Evolutionary conservation across 371 early-diverging fungal genomes (phyloP).

Genomic region (Homolaphlyctis polyrhiza): DNA sequence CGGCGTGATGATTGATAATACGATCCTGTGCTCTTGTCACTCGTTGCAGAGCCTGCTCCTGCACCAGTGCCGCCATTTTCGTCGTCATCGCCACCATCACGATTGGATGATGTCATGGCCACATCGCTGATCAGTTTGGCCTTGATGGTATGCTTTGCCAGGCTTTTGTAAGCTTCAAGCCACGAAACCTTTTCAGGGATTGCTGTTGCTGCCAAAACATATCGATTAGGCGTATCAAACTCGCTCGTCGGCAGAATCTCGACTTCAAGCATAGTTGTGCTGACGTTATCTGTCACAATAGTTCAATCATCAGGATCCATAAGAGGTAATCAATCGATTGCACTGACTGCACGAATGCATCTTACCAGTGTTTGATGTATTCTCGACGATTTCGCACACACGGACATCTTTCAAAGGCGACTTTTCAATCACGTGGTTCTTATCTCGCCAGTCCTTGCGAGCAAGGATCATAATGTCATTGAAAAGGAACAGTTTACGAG

Average conservation of each 20-base stretch:
- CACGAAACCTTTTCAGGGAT: conserved; percentile 29
- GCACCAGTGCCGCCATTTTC: too few species aligned
- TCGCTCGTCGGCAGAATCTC: conserved; percentile 30
- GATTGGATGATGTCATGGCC: conserved; percentile 8
- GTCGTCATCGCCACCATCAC: conserved; percentile 20
- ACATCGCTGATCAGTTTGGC: conserved; percentile 33
- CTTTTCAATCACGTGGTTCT: conserved; percentile 38
- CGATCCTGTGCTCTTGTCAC: background rate
- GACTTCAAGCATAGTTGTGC: conserved; percentile 29
- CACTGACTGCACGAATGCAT: too few species aligned
- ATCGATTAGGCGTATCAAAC: conserved; percentile 20
- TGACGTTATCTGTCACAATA: background rate
- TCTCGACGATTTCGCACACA: conserved; percentile 40
- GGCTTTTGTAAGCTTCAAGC: conserved; percentile 39
- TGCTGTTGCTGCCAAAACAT: conserved; percentile 21
- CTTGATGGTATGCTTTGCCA: conserved; percentile 21
- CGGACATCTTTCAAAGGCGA: conserved; percentile 30
- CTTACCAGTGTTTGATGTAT: conserved; percentile 12
- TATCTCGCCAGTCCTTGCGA: conserved; percentile 46
- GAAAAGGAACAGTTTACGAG: conserved; percentile 40
- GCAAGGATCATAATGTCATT: conserved; percentile 46
- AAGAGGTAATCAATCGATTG: too few species aligned
- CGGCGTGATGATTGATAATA: background rate
- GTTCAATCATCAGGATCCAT: background rate
- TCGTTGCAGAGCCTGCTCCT: too few species aligned